Base-by-base conservation (phyloP, 768 basidiomycete species). In the Tulasnella sp. region DNA sequence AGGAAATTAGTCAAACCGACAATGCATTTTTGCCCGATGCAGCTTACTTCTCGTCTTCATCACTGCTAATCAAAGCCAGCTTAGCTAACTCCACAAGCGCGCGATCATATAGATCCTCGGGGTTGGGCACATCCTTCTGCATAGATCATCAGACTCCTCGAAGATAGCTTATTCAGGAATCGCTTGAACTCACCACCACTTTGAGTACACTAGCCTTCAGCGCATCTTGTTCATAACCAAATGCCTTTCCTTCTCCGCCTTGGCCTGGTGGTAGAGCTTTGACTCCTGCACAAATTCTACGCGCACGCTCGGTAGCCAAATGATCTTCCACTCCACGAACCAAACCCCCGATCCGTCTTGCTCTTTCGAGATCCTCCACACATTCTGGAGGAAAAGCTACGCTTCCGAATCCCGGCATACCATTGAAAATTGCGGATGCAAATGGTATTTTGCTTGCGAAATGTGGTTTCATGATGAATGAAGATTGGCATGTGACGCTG, bases 361-460 rank as follows among this genome's bases (percentile, higher is more conserved):
- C 70, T 60, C 69, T 75, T 48, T 83, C 83, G 22, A 41, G 31
- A 65, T 90, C 85, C 66, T 82, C 81, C 43, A 78, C 67, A 61
- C 87, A 90, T 40, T 75, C 71, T 34, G 83, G 82, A 22, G 85
- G 77, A 45, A 90, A 69, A 19, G 78, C 83, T 34, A 89, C 72
- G 54, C 81, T 75, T n/a, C 85, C 83, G 20, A 86, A 65, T 28
- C 77, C 75, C 19, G 86, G 87, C 43, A 88, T 62, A 27, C 87
- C 87, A 65, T 89, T 73, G 39, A 77, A 65, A 9, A 69, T 51
- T 39, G 60, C 57, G 35, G 49, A 31, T n/a, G n/a, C n/a, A n/a
- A 68, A 60, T 20, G 59, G 55, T 5, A 57, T 27, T 33, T 54
- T 4, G 64, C 55, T 27, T 8, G 68, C 45, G 1, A 64, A 63